These are phyloP conservation scores for Chalciporus piperatoides DNA, from an alignment of 1,284 basidiomycete species.

Conservation along the genomic window DNA sequence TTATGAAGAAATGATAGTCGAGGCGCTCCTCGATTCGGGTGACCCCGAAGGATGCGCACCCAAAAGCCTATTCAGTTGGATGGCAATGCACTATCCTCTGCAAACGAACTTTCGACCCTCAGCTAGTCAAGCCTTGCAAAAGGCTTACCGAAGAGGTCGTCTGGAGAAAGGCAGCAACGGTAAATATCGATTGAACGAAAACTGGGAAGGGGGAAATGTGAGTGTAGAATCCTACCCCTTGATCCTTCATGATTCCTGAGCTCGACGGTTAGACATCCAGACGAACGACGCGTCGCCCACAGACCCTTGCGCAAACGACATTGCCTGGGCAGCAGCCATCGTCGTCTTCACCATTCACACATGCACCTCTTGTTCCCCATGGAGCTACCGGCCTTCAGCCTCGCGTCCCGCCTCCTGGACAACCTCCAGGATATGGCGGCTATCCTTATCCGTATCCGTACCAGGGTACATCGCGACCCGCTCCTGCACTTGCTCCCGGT, in stretches of 20 bases:
- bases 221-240: slow-evolving; percentile 27
- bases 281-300: slow-evolving; percentile 64
- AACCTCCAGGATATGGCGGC: slow-evolving; percentile 28
- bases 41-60: slow-evolving; percentile 72
- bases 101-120: slow-evolving; percentile 83
- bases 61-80: slow-evolving; percentile 77
- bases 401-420: slow-evolving; percentile 29
- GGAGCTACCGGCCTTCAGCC: slow-evolving; percentile 30
- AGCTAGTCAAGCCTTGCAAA: slow-evolving; percentile 79
- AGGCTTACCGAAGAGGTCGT: slow-evolving; percentile 72
- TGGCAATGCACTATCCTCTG: slow-evolving; percentile 73
- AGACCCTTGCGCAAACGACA: slow-evolving; percentile 46
- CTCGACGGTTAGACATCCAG: slow-evolving; percentile 50
- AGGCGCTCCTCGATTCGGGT: slow-evolving; percentile 58
- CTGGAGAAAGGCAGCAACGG: slow-evolving; percentile 67
- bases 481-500: background rate
- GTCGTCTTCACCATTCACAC: slow-evolving; percentile 56
- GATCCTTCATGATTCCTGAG: slow-evolving; percentile 8
- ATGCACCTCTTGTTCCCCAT: slow-evolving; percentile 47
- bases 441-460: slow-evolving; percentile 28
- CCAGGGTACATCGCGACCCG: slow-evolving; percentile 14
- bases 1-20: slow-evolving; percentile 84
- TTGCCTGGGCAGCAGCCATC: slow-evolving; percentile 34
- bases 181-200: slow-evolving; percentile 66
- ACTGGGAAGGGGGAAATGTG: slow-evolving; percentile 78